These are phyloP conservation scores for Aspergillus clavatus DNA, from an alignment of 2,329 filamentous ascomycete species.

Conservation along the genomic window DNA sequence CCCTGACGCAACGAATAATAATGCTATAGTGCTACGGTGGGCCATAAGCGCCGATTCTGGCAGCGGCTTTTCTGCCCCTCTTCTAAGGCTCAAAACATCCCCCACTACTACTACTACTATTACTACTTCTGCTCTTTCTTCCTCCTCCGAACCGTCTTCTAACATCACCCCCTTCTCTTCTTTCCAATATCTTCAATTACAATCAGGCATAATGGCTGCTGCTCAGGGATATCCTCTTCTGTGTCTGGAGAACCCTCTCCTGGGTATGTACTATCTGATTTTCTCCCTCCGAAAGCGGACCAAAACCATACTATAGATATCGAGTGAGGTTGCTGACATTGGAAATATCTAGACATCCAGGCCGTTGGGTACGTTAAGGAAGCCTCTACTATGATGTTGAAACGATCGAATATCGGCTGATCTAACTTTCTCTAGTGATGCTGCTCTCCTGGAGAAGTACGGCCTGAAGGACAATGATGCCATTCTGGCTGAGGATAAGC, in stretches of 20 bases:
- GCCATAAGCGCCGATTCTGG: too few species aligned
- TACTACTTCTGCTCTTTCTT: slow-evolving; percentile 8
- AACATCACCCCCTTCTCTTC: slow-evolving; percentile 2
- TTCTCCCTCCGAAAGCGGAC: background rate
- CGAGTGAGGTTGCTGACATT: slow-evolving; percentile 17
- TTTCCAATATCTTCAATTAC: slow-evolving; percentile 7
- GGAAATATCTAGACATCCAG: slow-evolving; percentile 69
- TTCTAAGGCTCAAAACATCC: slow-evolving; percentile 1
- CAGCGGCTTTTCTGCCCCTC: slow-evolving; percentile 3
- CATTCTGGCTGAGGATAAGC: slow-evolving; percentile 90
- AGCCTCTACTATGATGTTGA: background rate
- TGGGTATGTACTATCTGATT: slow-evolving; percentile 53
- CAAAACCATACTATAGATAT: background rate
- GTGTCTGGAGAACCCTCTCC: slow-evolving; percentile 93
- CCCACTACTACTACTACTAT: slow-evolving; percentile 5
- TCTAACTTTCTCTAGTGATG: slow-evolving; percentile 53
- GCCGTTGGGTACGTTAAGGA: slow-evolving; percentile 56
- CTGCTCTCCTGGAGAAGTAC: slow-evolving; percentile 86
- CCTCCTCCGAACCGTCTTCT: slow-evolving; percentile 5
- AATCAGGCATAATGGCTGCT: slow-evolving; percentile 59
- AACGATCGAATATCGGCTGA: slow-evolving; percentile 5
- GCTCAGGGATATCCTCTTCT: slow-evolving; percentile 80
- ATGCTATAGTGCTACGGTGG: background rate
- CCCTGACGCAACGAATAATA: background rate
- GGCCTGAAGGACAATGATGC: slow-evolving; percentile 92